Evolutionary conservation across 2,329 filamentous ascomycete species (phyloP), one percentile per base, ranked within the genome.

Genomic region (Allantophomopsis lycopodina): DNA sequence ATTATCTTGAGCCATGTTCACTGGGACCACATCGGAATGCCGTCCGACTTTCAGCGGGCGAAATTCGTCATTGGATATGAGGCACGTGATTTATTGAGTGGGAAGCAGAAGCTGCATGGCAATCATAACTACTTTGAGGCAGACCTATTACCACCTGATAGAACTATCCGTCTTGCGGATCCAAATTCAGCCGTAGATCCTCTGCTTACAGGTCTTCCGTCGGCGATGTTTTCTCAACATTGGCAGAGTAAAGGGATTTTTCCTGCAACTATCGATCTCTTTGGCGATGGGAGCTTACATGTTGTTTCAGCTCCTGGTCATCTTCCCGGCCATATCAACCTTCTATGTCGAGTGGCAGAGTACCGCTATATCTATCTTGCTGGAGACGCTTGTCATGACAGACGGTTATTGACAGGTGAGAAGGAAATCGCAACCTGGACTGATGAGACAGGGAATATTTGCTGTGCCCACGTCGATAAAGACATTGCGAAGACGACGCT

Each of bases 1-100:
- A 30, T 41, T 3, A 11, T 74, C 10, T 50, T 71, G 3, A 68
- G 63, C 46, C 71, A 76, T 42, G 59, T 68, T 0, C 70, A 76
- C 46, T 73, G 68, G 60, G 71, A 76, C 46, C 71, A 75, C 43
- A 60, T 68, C 28, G 72, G 71, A 14, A 70, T 68, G 3, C 66
- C 70, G 0, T 53, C 57, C 2, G 67, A 73, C 46, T 75, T 71
- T 44, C 42, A 57, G 0, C 50, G 55, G 10, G 59, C 67, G 0
- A 55, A 57, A 2, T 71, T 75, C 45, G 47, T 68, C 4, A 64
- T 65, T 43, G 50, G 50, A 3, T 67, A 73, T 41, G 61, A 60
- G 1, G 59, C 54, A 7, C 40, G 70, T 36, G 63, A 21, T 23
- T 20, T 37, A 28, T 23, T 37, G 35, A 28, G 35, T 7, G 35